Base-by-base conservation (phyloP, 805 yeast genomes). In the Candida sakaeoensis region DNA sequence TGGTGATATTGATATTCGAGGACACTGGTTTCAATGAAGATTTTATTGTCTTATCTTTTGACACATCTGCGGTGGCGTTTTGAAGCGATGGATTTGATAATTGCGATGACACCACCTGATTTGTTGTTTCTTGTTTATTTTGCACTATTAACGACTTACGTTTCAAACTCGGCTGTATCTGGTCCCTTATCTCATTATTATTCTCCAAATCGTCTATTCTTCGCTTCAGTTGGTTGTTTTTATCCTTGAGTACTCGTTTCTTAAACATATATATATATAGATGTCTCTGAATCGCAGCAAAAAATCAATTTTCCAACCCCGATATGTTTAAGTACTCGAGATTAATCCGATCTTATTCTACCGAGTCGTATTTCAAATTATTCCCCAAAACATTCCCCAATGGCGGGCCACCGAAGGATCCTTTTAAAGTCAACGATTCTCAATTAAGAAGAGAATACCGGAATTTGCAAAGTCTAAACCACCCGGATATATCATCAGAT, bases 371-470 rank as follows among this genome's bases (percentile, higher is more conserved):
- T 54, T 90, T 80, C 57, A 60, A 67, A 15, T 56, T 85, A 12
- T 91, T 91, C 57, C 97, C 96, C 0, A 69, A 75, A 51, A 79
- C 89, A 0, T 81, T 87, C 45, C 82, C 86, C 0, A 40, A 68
- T 1, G 82, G 82, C 0, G 76, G 80, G 2, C 88, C 89, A 2
- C 83, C 84, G 1, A 43, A 50, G 1, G 81, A 80, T 17, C 58
- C 71, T 23, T 91, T 88, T 62, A 52, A 57, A 1, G 60, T 88
- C 4, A 80, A 87, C 52, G 51, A 67, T 10, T 63, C 70, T 35
- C 52, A 62, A 13, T 69, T 91, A 35, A 74, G 95, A 37, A 74
- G 78, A 42, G 98, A 93, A 57, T 91, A 80, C 57, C 65, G 95
- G 28, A 47, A 53, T 7, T 64, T 89, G 22, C 98, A 91, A 58